These are phyloP conservation scores for Puccinia novopanici DNA, from an alignment of 1,284 basidiomycete genomes.

Conservation along the genomic window DNA sequence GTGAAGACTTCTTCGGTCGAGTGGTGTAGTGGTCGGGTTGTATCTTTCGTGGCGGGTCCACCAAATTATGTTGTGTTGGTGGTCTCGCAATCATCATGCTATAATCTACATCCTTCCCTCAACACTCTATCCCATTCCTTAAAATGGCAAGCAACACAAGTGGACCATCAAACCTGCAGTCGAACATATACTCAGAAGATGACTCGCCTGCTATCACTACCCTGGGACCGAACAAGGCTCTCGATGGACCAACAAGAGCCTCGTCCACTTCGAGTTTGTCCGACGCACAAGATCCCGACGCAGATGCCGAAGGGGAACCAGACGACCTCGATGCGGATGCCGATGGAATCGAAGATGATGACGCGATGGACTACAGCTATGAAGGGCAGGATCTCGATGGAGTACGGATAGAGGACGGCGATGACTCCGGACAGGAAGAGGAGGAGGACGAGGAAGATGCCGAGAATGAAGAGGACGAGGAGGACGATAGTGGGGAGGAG, in stretches of 20 bases:
- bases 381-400: constrained; percentile 3
- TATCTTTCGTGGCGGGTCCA: too few species aligned
- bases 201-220: not conserved
- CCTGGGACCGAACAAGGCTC: not conserved
- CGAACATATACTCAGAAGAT: constrained; percentile 28
- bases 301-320: constrained; percentile 43
- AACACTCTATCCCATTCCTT: not conserved
- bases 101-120: too few species aligned
- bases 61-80: too few species aligned
- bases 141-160: constrained; percentile 17
- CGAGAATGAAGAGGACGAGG: constrained; percentile 11
- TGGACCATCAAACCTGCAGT: not conserved
- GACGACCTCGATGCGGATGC: constrained; percentile 45
- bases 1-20: too few species aligned
- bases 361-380: constrained; percentile 32
- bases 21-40: too few species aligned
- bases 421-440: constrained; percentile 32
- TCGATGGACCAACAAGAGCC: not conserved
- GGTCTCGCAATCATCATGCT: too few species aligned
- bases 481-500: constrained; percentile 43
- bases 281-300: constrained; percentile 38
- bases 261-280: constrained; percentile 40
- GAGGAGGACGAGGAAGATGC: constrained; percentile 34
- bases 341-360: constrained; percentile 44
- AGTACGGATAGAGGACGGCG: constrained; percentile 18